These are phyloP conservation scores for Thraustotheca clavata DNA, from an alignment of 352 stramenopile genomes.

Conservation along the genomic window DNA sequence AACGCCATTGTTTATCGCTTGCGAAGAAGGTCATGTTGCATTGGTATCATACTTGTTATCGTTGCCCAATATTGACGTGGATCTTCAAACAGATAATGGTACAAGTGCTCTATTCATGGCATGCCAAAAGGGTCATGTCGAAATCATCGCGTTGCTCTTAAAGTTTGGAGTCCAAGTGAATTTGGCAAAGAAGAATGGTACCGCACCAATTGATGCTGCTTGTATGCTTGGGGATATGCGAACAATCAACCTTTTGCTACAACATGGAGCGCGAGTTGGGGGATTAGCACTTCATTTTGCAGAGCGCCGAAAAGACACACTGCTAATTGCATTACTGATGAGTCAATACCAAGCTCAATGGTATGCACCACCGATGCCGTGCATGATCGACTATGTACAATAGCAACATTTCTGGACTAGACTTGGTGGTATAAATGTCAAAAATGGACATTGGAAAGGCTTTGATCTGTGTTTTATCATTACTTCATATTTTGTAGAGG, in stretches of 20 bases:
- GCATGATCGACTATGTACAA: not conserved
- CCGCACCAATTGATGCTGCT: slow-evolving; percentile 60
- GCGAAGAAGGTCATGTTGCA: slow-evolving; percentile 61
- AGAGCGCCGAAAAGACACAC: slow-evolving; percentile 48
- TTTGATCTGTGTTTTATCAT: too few species aligned
- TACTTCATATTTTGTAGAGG: not conserved
- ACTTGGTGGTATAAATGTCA: too few species aligned
- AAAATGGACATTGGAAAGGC: too few species aligned
- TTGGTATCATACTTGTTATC: slow-evolving; percentile 55
- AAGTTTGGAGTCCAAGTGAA: slow-evolving; percentile 39
- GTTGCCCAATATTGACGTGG: slow-evolving; percentile 24
- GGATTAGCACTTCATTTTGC: slow-evolving; percentile 65
- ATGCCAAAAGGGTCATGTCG: slow-evolving; percentile 56
- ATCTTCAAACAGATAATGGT: slow-evolving; percentile 43
- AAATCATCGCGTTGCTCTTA: slow-evolving; percentile 49
- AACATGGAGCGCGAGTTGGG: slow-evolving; percentile 52
- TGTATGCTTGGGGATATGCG: slow-evolving; percentile 53
- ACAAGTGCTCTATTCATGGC: slow-evolving; percentile 68
- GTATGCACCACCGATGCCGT: not conserved
- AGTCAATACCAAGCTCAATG: slow-evolving; percentile 49
- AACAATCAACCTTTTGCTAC: slow-evolving; percentile 46
- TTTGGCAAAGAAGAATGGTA: slow-evolving; percentile 63
- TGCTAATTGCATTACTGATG: slow-evolving; percentile 54
- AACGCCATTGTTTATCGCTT: slow-evolving; percentile 74
- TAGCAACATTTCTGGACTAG: too few species aligned